Base-by-base conservation (phyloP, 306 rosid species). In the Cucurbita ficifolia region DNA sequence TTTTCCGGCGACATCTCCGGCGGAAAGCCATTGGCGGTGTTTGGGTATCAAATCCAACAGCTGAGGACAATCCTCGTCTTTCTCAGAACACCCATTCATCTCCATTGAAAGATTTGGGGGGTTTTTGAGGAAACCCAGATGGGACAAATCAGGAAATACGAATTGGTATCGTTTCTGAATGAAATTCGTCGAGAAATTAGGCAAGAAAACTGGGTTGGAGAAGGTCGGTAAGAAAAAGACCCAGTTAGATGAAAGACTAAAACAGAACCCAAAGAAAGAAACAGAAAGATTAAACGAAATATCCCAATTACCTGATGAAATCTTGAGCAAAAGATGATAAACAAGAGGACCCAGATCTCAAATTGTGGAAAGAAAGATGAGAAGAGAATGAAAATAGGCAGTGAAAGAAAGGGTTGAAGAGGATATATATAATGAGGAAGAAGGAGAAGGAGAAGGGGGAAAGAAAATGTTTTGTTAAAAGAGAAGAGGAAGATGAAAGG, bases 21-120 rank as follows among this genome's bases (percentile, higher is more conserved):
- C 84, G 81, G 52, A n/a, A 13, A 75, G 67, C 94, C 92, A 87
- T 72, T 83, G 88, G 40, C 83, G 80, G 63, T 82, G 80, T 49
- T 79, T 82, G 38, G 96, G 69, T 60, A 91, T 89, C 82, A 92
- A 89, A 79, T 89, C 93, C 18, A 92, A 68, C 65, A 89, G 82
- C 76, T 63, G 89, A 43, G 93, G 97, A 63, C 86, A 76, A 13
- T 21, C 74, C 55, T 74, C 92, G 81, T 82, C 88, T 77, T 81
- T 87, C 77, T 86, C 81, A 63, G 86, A 73, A 71, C 88, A 77
- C 50, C 79, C 87, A 70, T 86, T 88, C 93, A 89, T 89, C 75
- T 24, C 75, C 76, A 24, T 53, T 43, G 35, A 42, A 50, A 38
- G 46, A 45, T 35, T n/a, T 5, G n/a, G 14, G 14, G 6, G 19